Base-by-base conservation (phyloP, 345 rosid species). In the Dipteronia dyeriana region DNA sequence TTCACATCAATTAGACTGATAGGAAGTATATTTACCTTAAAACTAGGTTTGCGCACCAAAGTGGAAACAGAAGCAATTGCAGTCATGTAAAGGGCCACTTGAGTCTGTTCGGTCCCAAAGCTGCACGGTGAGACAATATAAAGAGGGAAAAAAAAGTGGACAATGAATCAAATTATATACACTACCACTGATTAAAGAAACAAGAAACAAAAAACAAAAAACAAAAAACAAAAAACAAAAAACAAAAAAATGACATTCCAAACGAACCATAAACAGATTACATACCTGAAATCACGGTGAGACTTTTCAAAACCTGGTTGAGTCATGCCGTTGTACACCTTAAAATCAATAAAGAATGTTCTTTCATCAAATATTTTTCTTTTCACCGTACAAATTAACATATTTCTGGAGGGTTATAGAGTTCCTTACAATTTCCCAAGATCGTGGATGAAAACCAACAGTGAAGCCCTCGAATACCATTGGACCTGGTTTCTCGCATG, bases 281-380 rank as follows among this genome's bases (percentile, higher is more conserved):
- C 26, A 78, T 84, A 94, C 99, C 97, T 94, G 79, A 84, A 96
- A 39, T 87, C 92, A 66, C 5, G 80, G 31, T 70, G 80, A 29
- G 90, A 78, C 74, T 83, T 90, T 74, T 92, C 95, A 81, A 85
- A 96, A 67, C 99, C 99, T 61, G 73, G 81, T 71, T 92, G 98
- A 75, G 97, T 96, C 91, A 96, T 79, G 77, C 99, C 98, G 82
- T 96, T 90, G 75, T 91, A 86, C 56, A 96, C 90, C 99, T 96
- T 83, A 77, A 76, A 78, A 65, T 67, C 51, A 68, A 60, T 66
- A 70, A 63, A 10, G 26, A 4, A 77, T 75, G 29, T 59, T 3
- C 13, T 59, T 61, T 47, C 43, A 53, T 66, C 63, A 73, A 65
- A 68, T 19, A 25, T 16, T 69, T 71, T 73, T 31, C 59, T 74